These are phyloP conservation scores for Dryas octopetala DNA, from an alignment of 306 rosid genomes.

Conservation along the genomic window DNA sequence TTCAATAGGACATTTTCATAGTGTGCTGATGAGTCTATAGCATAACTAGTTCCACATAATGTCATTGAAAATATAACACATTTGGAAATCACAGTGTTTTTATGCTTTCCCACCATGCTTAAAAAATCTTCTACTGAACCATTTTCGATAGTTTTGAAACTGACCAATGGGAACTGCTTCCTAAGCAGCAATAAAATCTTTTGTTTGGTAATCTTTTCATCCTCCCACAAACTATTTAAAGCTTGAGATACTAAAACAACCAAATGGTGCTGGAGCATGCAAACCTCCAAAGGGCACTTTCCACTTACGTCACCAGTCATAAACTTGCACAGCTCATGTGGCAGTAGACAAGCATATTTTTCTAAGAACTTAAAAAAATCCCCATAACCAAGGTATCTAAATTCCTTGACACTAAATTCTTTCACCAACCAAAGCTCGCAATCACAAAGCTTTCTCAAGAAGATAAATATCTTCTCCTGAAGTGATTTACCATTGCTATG, in stretches of 20 bases:
- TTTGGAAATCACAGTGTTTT: constrained; percentile 44
- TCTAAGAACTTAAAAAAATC: constrained; percentile 64
- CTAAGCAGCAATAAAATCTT: constrained; percentile 56
- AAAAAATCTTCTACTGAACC: constrained; percentile 58
- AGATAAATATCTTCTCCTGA: constrained; percentile 34
- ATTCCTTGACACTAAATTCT: constrained; percentile 62
- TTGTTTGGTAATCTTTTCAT: constrained; percentile 45
- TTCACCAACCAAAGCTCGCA: constrained; percentile 76
- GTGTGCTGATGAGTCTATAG: constrained; percentile 38
- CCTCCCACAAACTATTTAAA: constrained; percentile 57
- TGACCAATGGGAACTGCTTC: constrained; percentile 72
- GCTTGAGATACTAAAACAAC: constrained; percentile 72
- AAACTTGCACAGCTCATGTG: constrained; percentile 50
- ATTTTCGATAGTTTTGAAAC: constrained; percentile 50
- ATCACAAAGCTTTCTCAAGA: constrained; percentile 56
- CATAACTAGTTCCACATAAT: constrained; percentile 38
- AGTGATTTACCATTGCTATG: constrained; percentile 29
- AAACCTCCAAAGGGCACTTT: constrained; percentile 49
- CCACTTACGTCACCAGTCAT: constrained; percentile 39
- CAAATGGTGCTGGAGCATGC: constrained; percentile 67
- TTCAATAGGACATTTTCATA: constrained; percentile 38
- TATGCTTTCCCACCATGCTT: constrained; percentile 45
- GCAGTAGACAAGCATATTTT: constrained; percentile 54
- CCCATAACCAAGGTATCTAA: constrained; percentile 75
- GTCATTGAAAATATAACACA: constrained; percentile 70